A percentile compares a stretch with the other conserved stretches of the same genome.
phyloP scores from a whole-genome alignment of 2,329 filamentous ascomycete species.

The Talaromyces sp. region DNA sequence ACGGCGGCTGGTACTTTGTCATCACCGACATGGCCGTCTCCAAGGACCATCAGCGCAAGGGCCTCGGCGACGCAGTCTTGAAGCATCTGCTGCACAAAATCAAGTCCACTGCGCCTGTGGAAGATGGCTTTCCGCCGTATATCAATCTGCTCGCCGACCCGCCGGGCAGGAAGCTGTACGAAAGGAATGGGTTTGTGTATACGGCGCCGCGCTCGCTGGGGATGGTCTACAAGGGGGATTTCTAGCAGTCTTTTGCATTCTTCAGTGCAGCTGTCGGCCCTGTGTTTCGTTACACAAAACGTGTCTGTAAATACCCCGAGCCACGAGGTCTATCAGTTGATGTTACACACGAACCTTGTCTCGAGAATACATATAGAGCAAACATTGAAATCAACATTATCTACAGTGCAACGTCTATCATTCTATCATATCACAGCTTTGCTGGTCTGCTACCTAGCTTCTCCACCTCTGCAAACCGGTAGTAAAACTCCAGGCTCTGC shows the following conservation, averaged over 20 bases:
- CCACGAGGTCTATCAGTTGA: neutral
- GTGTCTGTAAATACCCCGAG: neutral
- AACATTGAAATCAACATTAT: neutral
- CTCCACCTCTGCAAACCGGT: constrained; percentile 71
- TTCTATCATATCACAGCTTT: neutral
- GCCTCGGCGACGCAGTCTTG: constrained; percentile 45
- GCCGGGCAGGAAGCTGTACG: constrained; percentile 43
- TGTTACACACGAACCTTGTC: no score
- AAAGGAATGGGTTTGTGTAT: constrained; percentile 45
- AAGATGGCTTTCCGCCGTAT: constrained; percentile 30
- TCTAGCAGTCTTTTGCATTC: no score
- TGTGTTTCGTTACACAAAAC: neutral
- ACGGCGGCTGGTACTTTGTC: constrained; percentile 50
- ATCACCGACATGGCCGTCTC: constrained; percentile 50
- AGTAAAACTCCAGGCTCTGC: constrained; percentile 70
- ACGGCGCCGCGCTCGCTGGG: constrained; percentile 31
- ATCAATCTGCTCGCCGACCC: constrained; percentile 46
- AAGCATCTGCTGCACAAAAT: constrained; percentile 40
- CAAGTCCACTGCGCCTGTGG: constrained; percentile 32
- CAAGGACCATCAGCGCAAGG: constrained; percentile 45
- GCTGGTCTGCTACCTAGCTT: constrained; percentile 41
- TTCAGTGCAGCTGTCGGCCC: no score
- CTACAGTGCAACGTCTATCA: neutral
- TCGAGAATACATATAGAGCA: no score
- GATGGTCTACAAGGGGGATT: constrained; percentile 27